Percentiles rank a stretch among this genome's conserved stretches.
These are phyloP conservation scores for Annulohypoxylon truncatum DNA, from an alignment of 2,329 filamentous ascomycete genomes.

Conservation along the genomic window DNA sequence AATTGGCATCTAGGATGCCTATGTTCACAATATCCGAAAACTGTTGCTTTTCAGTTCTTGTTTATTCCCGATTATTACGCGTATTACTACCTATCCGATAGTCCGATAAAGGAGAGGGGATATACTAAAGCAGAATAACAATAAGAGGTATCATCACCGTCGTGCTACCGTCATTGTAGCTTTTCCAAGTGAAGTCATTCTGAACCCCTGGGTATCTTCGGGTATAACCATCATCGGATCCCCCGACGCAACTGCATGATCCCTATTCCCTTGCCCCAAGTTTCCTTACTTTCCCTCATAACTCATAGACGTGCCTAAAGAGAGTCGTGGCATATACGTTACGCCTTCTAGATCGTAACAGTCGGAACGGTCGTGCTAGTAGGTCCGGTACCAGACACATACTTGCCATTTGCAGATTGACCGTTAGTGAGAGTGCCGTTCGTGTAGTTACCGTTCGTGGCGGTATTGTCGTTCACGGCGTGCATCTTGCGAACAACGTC, in stretches of 20 bases:
- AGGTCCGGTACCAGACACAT: constrained; percentile 14
- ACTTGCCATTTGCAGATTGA: neutral
- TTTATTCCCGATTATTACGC: constrained; percentile 12
- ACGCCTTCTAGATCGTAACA: constrained; percentile 32
- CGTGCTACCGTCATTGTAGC: neutral
- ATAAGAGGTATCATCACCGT: constrained; percentile 28
- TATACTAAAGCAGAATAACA: constrained; percentile 16
- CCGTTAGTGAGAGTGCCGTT: constrained; percentile 28
- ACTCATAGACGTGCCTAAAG: neutral
- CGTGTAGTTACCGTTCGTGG: constrained; percentile 27
- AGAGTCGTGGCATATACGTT: neutral
- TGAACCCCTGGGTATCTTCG: constrained; percentile 34
- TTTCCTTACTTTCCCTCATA: neutral
- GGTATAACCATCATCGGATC: constrained; percentile 29
- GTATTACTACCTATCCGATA: constrained; percentile 17
- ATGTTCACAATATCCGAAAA: neutral
- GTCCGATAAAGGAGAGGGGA: constrained; percentile 16
- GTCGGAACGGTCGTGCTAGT: constrained; percentile 22
- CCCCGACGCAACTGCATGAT: constrained; percentile 7
- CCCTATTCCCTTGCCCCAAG: neutral
- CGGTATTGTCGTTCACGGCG: constrained; percentile 18
- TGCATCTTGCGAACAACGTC: constrained; percentile 62
- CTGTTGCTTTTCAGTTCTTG: too few relatives aligned
- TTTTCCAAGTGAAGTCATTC: constrained; percentile 31
- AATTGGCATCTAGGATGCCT: neutral